A percentile compares a stretch with the other conserved stretches of the same genome.
These are phyloP conservation scores for Calonectria pauciramosa DNA, from an alignment of 2,329 filamentous ascomycete genomes.

Conservation along the genomic window DNA sequence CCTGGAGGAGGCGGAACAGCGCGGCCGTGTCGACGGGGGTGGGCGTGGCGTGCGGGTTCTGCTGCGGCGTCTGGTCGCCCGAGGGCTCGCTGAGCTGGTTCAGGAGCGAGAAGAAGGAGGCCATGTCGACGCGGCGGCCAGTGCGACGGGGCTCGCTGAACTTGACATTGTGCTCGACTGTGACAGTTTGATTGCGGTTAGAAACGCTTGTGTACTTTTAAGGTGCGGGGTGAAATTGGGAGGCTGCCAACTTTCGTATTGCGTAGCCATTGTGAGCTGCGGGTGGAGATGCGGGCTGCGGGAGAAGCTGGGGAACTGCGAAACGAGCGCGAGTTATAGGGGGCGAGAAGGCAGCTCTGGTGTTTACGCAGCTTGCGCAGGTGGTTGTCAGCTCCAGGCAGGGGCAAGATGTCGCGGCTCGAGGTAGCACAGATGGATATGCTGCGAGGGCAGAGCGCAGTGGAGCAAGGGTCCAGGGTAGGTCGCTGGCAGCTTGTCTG, in stretches of 20 bases:
- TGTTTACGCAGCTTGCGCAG: not conserved
- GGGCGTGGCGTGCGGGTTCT: slow-evolving; percentile 70
- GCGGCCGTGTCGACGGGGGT: slow-evolving; percentile 71
- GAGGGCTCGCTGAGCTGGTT: slow-evolving; percentile 62
- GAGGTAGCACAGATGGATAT: not conserved
- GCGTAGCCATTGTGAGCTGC: slow-evolving; percentile 63
- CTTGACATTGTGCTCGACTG: slow-evolving; percentile 76
- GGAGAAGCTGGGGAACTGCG: not conserved
- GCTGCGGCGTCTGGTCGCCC: slow-evolving; percentile 52
- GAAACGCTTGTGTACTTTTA: slow-evolving; percentile 8
- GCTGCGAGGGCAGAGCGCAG: not conserved
- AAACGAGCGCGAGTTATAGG: not conserved
- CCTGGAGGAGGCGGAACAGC: slow-evolving; percentile 70
- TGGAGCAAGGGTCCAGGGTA: slow-evolving; percentile 5
- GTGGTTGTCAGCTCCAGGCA: slow-evolving; percentile 24
- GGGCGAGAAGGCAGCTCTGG: not conserved
- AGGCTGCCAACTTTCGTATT: slow-evolving; percentile 65
- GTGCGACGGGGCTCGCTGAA: slow-evolving; percentile 54
- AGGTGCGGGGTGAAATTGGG: slow-evolving; percentile 20
- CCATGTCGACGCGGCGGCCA: slow-evolving; percentile 73
- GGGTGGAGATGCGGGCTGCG: not conserved
- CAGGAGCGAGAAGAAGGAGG: slow-evolving; percentile 71
- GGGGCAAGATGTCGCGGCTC: slow-evolving; percentile 24
- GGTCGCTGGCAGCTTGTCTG: not conserved
- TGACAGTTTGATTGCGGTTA: slow-evolving; percentile 2